Conservation (phyloP, 2,329 filamentous ascomycete species). For the Alternaria atra region DNA sequence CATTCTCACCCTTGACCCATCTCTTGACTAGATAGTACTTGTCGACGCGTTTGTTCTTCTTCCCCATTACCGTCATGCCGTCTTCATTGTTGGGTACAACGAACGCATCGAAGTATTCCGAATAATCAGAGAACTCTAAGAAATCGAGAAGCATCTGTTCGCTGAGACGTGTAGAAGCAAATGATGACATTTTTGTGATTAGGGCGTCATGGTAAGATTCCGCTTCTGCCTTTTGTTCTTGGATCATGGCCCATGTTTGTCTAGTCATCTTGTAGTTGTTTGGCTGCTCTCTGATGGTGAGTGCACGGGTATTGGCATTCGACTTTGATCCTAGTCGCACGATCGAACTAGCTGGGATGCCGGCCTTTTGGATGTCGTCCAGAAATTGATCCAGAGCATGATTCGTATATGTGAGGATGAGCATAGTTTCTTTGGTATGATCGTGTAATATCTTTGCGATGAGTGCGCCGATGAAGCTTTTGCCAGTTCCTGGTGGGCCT, state of each 20-base stretch:
- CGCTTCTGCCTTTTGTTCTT: constrained; percentile 52
- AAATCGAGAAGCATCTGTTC: constrained; percentile 52
- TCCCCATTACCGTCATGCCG: constrained; percentile 60
- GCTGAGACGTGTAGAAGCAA: constrained; percentile 8
- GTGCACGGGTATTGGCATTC: constrained; percentile 57
- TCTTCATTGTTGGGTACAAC: constrained; percentile 56
- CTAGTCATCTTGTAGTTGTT: constrained; percentile 44
- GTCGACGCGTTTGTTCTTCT: constrained; percentile 55
- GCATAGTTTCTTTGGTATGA: constrained; percentile 60
- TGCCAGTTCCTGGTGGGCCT: constrained; percentile 80
- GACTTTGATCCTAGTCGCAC: constrained; percentile 71
- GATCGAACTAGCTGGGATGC: constrained; percentile 61
- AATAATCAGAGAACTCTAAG: constrained; percentile 64
- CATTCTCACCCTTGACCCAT: constrained; percentile 61
- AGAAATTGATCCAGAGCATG: constrained; percentile 60
- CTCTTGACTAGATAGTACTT: constrained; percentile 62
- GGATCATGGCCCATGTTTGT: constrained; percentile 55
- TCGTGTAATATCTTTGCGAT: constrained; percentile 66
- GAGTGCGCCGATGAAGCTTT: constrained; percentile 74
- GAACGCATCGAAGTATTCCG: constrained; percentile 66
- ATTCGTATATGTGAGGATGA: constrained; percentile 76
- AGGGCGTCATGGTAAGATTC: constrained; percentile 39
- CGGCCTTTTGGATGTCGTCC: constrained; percentile 69
- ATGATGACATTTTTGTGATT: constrained; percentile 18
- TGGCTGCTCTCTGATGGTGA: constrained; percentile 59